phyloP scores from a whole-genome alignment of 1,284 basidiomycete species.

The Chalciporus sp. region DNA sequence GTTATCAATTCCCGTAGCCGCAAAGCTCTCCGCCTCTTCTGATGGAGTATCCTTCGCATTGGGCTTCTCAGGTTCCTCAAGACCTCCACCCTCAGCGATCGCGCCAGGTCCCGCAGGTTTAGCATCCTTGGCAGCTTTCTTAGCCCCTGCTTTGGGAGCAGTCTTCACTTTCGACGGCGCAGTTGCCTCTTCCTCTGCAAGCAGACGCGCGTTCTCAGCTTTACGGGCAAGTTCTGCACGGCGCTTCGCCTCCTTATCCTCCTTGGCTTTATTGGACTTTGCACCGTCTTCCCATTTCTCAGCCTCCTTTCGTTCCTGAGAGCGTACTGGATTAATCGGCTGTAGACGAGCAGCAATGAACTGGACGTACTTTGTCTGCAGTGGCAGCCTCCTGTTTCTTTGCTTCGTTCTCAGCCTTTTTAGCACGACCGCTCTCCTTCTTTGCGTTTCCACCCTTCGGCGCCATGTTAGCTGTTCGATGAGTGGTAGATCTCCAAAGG shows the following conservation, averaged over 20 bases:
- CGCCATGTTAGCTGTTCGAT: slow-evolving; percentile 54
- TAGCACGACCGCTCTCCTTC: slow-evolving; percentile 85
- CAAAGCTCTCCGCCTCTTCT: slow-evolving; percentile 67
- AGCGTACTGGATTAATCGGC: slow-evolving; percentile 5
- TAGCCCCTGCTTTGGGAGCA: slow-evolving; percentile 64
- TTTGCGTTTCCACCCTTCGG: slow-evolving; percentile 88
- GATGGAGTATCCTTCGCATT: slow-evolving; percentile 21
- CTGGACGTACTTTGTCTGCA: slow-evolving; percentile 54
- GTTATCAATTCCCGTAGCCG: slow-evolving; percentile 90
- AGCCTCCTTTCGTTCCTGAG: slow-evolving; percentile 77
- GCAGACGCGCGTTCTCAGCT: slow-evolving; percentile 73
- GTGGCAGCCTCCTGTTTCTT: slow-evolving; percentile 68
- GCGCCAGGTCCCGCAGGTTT: slow-evolving; percentile 76
- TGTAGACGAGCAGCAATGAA: slow-evolving; percentile 3
- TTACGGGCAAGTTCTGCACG: slow-evolving; percentile 74
- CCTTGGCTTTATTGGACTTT: slow-evolving; percentile 65
- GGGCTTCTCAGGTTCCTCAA: slow-evolving; percentile 34
- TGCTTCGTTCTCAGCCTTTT: slow-evolving; percentile 92
- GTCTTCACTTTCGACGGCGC: slow-evolving; percentile 66
- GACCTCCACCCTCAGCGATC: slow-evolving; percentile 69
- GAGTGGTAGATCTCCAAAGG: background rate
- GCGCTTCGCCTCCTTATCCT: slow-evolving; percentile 77
- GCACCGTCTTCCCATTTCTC: slow-evolving; percentile 76
- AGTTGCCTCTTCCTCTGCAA: slow-evolving; percentile 85
- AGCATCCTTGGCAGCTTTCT: slow-evolving; percentile 48